Evolutionary conservation across 768 basidiomycete species (phyloP).

Genomic region (Coprinellus micaceus): DNA sequence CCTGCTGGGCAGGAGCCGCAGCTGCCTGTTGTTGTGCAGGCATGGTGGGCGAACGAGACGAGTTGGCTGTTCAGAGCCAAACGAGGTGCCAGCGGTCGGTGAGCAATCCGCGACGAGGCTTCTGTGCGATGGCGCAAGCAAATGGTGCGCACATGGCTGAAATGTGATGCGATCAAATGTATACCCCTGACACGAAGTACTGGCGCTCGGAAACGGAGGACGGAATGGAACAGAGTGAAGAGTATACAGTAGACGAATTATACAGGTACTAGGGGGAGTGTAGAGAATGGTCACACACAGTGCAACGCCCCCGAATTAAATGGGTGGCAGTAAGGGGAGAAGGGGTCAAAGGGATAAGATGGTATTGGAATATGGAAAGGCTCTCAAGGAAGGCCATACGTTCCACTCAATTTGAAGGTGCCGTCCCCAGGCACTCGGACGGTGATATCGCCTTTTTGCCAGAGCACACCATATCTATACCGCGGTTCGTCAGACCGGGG

Average conservation of each 20-base stretch:
- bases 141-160: too few species aligned
- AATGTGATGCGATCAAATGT: too few species aligned
- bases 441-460: constrained; percentile 41
- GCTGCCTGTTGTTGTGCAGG: constrained; percentile 10
- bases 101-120: neutral
- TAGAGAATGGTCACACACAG: too few species aligned
- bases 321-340: too few species aligned
- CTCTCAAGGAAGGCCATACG: constrained; percentile 33
- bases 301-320: too few species aligned
- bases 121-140: neutral
- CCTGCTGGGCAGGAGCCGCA: constrained; percentile 11
- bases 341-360: neutral
- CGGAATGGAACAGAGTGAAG: too few species aligned
- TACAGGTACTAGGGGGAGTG: too few species aligned
- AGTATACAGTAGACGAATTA: too few species aligned
- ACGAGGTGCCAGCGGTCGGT: neutral
- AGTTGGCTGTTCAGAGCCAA: neutral
- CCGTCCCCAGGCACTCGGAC: constrained; percentile 44
- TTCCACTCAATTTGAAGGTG: constrained; percentile 57
- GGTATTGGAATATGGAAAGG: neutral
- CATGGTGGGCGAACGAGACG: constrained; percentile 4
- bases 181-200: too few species aligned
- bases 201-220: too few species aligned
- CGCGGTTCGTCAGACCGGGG: neutral
- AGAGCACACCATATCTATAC: constrained; percentile 36